Percentiles rank a stretch among this genome's conserved stretches.
Conservation (phyloP, 495 filamentous ascomycete genomes). For the Xylaria bambusicola region DNA sequence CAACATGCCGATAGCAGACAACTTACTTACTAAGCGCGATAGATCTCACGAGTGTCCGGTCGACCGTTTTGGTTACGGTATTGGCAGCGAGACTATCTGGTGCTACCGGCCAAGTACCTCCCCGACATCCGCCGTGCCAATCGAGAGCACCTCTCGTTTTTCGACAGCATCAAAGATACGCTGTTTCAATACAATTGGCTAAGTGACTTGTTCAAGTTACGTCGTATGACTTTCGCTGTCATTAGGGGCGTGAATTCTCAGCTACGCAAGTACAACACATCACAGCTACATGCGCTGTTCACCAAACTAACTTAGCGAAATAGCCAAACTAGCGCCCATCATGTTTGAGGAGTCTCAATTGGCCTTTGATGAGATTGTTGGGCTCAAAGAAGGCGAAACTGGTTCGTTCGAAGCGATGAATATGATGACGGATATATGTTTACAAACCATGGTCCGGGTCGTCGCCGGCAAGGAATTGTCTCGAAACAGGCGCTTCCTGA, state of each 20-base stretch:
- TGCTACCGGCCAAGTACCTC: neutral
- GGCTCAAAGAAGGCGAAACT: neutral
- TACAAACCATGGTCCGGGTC: neutral
- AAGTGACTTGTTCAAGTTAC: neutral
- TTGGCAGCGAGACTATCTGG: neutral
- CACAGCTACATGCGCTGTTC: neutral
- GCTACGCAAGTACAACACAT: neutral
- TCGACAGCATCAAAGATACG: neutral
- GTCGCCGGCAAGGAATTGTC: neutral
- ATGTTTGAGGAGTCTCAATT: neutral
- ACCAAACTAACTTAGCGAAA: neutral
- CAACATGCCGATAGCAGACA: too few species aligned
- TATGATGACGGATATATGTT: neutral
- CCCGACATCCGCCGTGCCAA: neutral
- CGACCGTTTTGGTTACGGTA: neutral
- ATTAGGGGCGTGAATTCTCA: conserved; percentile 1
- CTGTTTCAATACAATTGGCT: neutral
- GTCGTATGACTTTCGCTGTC: neutral
- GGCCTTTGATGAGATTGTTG: neutral
- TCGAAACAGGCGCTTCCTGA: neutral
- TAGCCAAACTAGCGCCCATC: neutral
- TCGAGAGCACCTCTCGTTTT: neutral
- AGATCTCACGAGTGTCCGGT: neutral
- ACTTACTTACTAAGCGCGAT: neutral
- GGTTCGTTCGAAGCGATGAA: neutral